Conservation (phyloP, 768 basidiomycete genomes). For the Mycena epipterygia region DNA sequence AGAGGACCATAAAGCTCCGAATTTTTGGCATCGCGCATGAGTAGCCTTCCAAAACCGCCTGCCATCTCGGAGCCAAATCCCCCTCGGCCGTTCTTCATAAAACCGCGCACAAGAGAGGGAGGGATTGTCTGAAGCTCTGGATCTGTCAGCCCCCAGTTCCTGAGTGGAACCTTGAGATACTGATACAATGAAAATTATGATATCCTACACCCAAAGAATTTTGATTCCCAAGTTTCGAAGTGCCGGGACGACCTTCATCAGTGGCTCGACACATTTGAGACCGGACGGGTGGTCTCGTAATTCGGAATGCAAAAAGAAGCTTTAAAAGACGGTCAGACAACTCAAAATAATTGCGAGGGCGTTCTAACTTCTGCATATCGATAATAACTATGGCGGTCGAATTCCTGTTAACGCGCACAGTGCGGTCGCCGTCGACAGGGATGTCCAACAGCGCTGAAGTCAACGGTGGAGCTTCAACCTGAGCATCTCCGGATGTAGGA, state of each 20-base stretch:
- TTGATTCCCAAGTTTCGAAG: slow-evolving; percentile 65
- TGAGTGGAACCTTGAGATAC: slow-evolving; percentile 40
- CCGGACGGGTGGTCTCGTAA: slow-evolving; percentile 68
- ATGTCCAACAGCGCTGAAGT: slow-evolving; percentile 64
- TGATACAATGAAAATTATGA: slow-evolving; percentile 12
- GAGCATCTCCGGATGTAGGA: slow-evolving; percentile 37
- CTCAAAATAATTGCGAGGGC: slow-evolving; percentile 26
- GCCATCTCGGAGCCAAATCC: slow-evolving; percentile 71
- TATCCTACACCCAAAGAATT: slow-evolving; percentile 75
- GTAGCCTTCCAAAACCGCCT: slow-evolving; percentile 65
- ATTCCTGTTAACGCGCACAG: slow-evolving; percentile 63
- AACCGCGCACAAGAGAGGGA: slow-evolving; percentile 69
- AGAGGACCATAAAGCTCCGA: slow-evolving; percentile 75
- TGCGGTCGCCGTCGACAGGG: slow-evolving; percentile 64
- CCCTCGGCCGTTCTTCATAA: slow-evolving; percentile 60
- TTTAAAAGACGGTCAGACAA: slow-evolving; percentile 39
- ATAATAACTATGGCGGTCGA: slow-evolving; percentile 72
- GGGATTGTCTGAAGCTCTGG: slow-evolving; percentile 73
- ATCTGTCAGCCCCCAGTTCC: slow-evolving; percentile 81
- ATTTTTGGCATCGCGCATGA: slow-evolving; percentile 72
- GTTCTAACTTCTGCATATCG: slow-evolving; percentile 79
- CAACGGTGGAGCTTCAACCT: slow-evolving; percentile 45
- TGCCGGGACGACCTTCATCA: slow-evolving; percentile 61
- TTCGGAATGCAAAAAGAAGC: slow-evolving; percentile 77
- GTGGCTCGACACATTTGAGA: slow-evolving; percentile 68